Percentiles rank a stretch among this genome's conserved stretches.
phyloP scores from a whole-genome alignment of 2,329 filamentous ascomycete genomes.

The Ceratocystis papillata region DNA sequence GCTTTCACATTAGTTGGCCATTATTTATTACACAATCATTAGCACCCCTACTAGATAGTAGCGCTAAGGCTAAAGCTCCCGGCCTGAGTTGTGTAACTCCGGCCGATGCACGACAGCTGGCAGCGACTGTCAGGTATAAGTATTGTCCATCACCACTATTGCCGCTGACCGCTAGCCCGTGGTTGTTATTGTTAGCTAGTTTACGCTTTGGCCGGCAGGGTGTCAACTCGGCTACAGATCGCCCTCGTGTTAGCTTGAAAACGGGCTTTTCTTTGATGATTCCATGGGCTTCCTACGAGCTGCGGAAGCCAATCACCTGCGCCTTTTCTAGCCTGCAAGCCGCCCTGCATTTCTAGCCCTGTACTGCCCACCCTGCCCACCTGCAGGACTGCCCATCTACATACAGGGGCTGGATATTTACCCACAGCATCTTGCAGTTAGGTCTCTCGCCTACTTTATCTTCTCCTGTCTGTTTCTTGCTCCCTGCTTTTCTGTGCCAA shows the following conservation, averaged over 20 bases:
- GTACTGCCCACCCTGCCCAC: neutral
- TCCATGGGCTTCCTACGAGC: conserved; percentile 5
- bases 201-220: neutral
- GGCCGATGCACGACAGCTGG: neutral
- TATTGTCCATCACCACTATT: neutral
- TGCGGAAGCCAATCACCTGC: conserved; percentile 5
- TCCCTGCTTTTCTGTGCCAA: neutral
- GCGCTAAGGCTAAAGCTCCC: neutral
- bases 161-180: neutral
- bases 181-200: neutral
- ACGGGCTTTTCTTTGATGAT: neutral
- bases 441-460: neutral
- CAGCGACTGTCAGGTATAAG: neutral
- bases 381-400: neutral
- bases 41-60: neutral
- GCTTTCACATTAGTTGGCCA: too few species aligned
- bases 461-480: neutral
- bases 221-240: neutral
- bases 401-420: conserved; percentile 5
- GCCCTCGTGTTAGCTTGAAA: neutral
- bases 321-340: neutral
- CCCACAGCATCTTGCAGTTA: neutral
- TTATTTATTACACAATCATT: too few species aligned
- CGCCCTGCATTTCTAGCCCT: neutral
- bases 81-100: neutral